These are phyloP conservation scores for Lonicera japonica DNA, from an alignment of 129 eudicot species.

Conservation along the genomic window DNA sequence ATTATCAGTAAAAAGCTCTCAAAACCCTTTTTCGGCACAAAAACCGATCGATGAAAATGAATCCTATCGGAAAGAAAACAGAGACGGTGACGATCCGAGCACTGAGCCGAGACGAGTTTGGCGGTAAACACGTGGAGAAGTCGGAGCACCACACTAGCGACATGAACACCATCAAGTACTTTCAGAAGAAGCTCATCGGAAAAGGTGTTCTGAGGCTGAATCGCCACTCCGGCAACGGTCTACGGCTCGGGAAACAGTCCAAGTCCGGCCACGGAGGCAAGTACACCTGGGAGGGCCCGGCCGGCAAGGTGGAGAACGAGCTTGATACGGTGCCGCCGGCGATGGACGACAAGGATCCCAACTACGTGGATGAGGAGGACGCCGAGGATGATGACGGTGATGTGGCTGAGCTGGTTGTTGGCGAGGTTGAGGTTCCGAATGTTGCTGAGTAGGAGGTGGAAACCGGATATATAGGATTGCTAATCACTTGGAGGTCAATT, in stretches of 20 bases:
- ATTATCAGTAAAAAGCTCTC: too few species aligned
- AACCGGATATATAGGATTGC: conserved; percentile 46
- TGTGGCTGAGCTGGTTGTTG: conserved; percentile 30
- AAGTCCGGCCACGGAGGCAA: conserved; percentile 79
- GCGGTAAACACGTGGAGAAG: conserved; percentile 44
- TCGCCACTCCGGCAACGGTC: conserved; percentile 55
- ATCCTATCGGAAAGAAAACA: conserved; percentile 34
- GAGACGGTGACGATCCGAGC: conserved; percentile 47
- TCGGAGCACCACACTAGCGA: conserved; percentile 27
- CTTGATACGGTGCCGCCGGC: conserved; percentile 44
- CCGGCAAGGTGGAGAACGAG: conserved; percentile 20
- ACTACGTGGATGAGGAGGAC: conserved; percentile 53
- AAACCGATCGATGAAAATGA: too few species aligned
- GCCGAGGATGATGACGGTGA: conserved; percentile 37
- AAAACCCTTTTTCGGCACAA: too few species aligned
- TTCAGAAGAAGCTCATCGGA: conserved; percentile 54
- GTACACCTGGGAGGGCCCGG: conserved; percentile 91
- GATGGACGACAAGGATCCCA: conserved; percentile 66
- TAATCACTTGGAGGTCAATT: conserved; percentile 28
- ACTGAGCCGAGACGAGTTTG: conserved; percentile 44
- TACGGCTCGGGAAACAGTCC: conserved; percentile 35
- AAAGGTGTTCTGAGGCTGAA: conserved; percentile 57
- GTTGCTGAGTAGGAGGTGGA: conserved; percentile 45
- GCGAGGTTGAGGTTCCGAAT: conserved; percentile 51
- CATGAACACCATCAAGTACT: conserved; percentile 46